Conservation (phyloP, 2,329 filamentous ascomycete genomes). For the Neopestalotiopsis sp. region DNA sequence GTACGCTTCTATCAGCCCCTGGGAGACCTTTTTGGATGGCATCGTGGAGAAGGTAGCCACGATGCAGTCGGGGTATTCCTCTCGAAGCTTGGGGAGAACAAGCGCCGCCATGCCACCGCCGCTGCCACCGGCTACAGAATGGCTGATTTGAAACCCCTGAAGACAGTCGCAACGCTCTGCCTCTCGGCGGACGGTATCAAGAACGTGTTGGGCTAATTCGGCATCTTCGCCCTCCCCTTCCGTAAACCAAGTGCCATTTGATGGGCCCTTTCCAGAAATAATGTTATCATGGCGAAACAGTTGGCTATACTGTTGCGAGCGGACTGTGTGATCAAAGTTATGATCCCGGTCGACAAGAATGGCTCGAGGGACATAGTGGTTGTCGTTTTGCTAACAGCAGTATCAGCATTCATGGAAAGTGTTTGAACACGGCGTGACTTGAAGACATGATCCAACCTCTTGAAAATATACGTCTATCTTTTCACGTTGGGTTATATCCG, state of each 20-base stretch:
- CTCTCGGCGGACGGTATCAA: constrained; percentile 98
- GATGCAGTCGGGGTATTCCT: constrained; percentile 99
- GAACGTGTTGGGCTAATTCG: constrained; percentile 96
- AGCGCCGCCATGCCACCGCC: constrained; percentile 99
- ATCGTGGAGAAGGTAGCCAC: constrained; percentile 99
- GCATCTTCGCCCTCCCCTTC: constrained; percentile 99
- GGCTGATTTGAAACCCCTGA: constrained; percentile 99
- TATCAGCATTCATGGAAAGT: neutral
- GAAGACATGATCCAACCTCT: constrained; percentile 52
- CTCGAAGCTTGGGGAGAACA: constrained; percentile 99
- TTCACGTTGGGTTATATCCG: constrained; percentile 98
- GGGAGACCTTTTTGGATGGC: constrained; percentile 98
- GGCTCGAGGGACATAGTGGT: constrained; percentile 99
- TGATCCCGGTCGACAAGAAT: constrained; percentile 99
- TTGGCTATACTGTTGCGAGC: constrained; percentile 95
- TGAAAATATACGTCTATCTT: constrained; percentile 99
- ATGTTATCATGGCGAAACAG: constrained; percentile 99
- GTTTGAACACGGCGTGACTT: neutral
- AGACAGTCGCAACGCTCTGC: constrained; percentile 99
- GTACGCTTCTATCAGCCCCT: constrained; percentile 99
- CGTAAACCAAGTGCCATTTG: constrained; percentile 99
- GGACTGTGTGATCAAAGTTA: constrained; percentile 99
- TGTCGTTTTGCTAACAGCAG: constrained; percentile 66
- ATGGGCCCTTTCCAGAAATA: constrained; percentile 98
- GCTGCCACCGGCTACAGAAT: constrained; percentile 99